Base-by-base conservation (phyloP, 352 stramenopile genomes). In the Globisporangium irregulare region DNA sequence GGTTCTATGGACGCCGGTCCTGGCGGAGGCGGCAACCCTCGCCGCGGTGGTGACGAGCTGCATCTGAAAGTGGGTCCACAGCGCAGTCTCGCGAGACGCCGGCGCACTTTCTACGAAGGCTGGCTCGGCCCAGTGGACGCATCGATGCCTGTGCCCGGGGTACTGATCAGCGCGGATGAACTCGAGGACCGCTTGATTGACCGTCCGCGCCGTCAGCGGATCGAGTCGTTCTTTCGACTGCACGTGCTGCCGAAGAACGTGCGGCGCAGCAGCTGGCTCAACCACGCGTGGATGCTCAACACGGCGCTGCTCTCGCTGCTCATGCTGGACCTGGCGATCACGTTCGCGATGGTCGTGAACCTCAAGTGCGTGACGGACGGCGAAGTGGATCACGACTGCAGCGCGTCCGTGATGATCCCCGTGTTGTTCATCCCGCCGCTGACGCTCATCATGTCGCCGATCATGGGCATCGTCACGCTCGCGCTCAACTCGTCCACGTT, bases 271-370 rank as follows among this genome's bases (percentile, higher is more conserved):
- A 82, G 68, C 22, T 89, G 78, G 34, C 65, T 92, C 20, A 81
- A 83, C 32, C 58, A 86, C 32, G 74, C 77, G 50, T 94, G 86
- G 86, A 88, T 91, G 74, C 67, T 92, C 25, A 88, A 79, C 41
- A 81, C 86, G 32, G 80, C 84, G 32, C 63, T 94, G 38, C 64
- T 92, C 20, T 72, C 72, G 48, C 73, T 92, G 46, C 74, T 94
- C 24, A 90, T 94, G 78, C 72, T 91, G 36, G 86, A 94, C 63
- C 63, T 94, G 43, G 84, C 82, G n/a, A 91, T 89, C 66, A 91
- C 86, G 50, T 88, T 92, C 51, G 84, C 82, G 55, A 90, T 91
- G 59, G 75, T 94, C 48, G 84, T 89, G 20, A 94, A 94, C 64
- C 70, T 94, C 25, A 89, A 90, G 64, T 94, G 86, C 55, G 86